Conservation (phyloP, 1,139 yeast genomes). For the Debaryomyces coudertii region DNA sequence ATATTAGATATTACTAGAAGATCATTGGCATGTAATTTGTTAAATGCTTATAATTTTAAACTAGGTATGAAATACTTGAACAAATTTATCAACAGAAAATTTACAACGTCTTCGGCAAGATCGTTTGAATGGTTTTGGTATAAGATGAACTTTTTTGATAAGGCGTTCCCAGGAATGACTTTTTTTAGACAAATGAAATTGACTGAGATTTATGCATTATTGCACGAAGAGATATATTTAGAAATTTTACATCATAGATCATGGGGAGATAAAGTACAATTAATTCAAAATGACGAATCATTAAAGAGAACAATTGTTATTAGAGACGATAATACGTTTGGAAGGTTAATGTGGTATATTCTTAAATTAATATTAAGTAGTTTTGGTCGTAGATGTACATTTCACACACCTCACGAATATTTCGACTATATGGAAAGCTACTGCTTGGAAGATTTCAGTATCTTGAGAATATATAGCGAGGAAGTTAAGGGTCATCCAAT, state of each 20-base stretch:
- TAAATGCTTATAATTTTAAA: constrained; percentile 20
- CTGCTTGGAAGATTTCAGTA: constrained; percentile 31
- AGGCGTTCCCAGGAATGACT: constrained; percentile 21
- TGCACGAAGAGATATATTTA: constrained; percentile 19
- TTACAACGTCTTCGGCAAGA: not conserved
- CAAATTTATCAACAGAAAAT: constrained; percentile 7
- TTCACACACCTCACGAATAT: not conserved
- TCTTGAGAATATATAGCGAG: constrained; percentile 32
- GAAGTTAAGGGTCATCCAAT: constrained; percentile 28
- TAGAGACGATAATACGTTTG: constrained; percentile 6
- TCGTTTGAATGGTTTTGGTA: constrained; percentile 31
- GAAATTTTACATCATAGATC: constrained; percentile 11
- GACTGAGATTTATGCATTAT: constrained; percentile 12
- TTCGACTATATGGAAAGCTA: constrained; percentile 9
- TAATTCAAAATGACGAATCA: not conserved
- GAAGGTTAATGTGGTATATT: constrained; percentile 8
- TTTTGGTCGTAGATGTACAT: not conserved
- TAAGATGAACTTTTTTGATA: constrained; percentile 27
- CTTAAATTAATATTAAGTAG: constrained; percentile 4
- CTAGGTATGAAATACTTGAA: constrained; percentile 17
- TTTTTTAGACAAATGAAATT: constrained; percentile 17
- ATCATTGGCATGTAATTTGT: constrained; percentile 16
- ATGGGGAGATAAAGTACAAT: constrained; percentile 10
- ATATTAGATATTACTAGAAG: not conserved
- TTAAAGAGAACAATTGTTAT: constrained; percentile 5